phyloP scores from a whole-genome alignment of 148 eudicot species.

The Nyssa sinensis region DNA sequence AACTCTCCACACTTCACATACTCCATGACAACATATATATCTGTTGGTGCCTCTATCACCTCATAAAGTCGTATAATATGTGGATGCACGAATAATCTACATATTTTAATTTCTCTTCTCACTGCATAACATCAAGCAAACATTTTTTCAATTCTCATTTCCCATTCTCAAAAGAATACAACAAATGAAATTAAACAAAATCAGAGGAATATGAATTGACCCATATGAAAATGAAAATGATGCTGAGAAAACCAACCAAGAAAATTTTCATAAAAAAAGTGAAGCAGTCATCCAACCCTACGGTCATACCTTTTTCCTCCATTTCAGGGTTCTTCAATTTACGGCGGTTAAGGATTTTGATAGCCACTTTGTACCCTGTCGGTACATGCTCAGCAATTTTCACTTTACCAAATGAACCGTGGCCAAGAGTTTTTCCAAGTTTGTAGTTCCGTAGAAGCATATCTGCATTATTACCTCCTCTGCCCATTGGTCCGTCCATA shows the following conservation, averaged over 20 bases:
- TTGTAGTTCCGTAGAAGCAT: conserved; percentile 26
- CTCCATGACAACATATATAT: conserved; percentile 45
- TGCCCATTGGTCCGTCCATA: conserved; percentile 22
- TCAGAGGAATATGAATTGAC: background rate
- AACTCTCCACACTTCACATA: conserved; percentile 42
- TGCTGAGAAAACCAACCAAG: background rate
- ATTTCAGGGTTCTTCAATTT: conserved; percentile 37
- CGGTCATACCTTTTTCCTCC: conserved; percentile 39
- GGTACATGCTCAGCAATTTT: conserved; percentile 37
- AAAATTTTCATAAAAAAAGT: conserved; percentile 1
- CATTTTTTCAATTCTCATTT: conserved; percentile 3
- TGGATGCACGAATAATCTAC: conserved; percentile 43
- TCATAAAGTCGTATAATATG: conserved; percentile 44
- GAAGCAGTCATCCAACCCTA: background rate
- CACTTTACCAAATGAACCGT: conserved; percentile 42
- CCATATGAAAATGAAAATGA: background rate
- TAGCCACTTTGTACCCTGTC: conserved; percentile 36
- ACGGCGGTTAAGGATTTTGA: conserved; percentile 42
- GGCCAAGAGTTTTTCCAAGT: conserved; percentile 40
- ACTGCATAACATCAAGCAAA: conserved; percentile 27
- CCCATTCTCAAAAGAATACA: background rate
- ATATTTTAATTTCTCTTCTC: conserved; percentile 43
- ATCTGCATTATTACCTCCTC: conserved; percentile 15
- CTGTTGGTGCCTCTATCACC: conserved; percentile 40
- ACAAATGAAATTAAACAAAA: too few relatives aligned